Evolutionary conservation across 2,329 filamentous ascomycete species (phyloP).

Genomic region (Escovopsis sp.): DNA sequence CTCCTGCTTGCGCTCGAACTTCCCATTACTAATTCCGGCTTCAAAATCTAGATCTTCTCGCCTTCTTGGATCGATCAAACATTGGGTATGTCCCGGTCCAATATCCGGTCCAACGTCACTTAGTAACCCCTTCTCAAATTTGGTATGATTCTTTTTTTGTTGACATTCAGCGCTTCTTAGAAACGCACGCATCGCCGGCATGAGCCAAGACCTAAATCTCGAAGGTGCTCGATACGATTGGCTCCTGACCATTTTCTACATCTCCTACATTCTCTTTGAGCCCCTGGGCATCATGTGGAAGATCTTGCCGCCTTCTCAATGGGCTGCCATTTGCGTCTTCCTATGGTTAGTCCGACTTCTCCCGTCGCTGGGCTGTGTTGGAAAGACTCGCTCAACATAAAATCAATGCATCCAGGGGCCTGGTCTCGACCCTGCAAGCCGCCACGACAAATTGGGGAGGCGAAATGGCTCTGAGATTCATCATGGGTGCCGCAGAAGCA

Average conservation of each 20-base stretch:
- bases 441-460: conserved; percentile 9
- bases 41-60: conserved; percentile 5
- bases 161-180: not conserved
- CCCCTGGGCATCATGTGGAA: conserved; percentile 12
- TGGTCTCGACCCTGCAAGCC: conserved; percentile 10
- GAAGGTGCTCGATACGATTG: conserved; percentile 11
- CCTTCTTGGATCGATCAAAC: conserved; percentile 10
- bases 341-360: conserved; percentile 7
- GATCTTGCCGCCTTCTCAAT: conserved; percentile 10
- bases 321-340: conserved; percentile 10
- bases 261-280: conserved; percentile 12
- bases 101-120: not conserved
- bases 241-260: conserved; percentile 14
- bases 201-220: conserved; percentile 8
- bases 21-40: not conserved
- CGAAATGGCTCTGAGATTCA: conserved; percentile 10
- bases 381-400: no score
- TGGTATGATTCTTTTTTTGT: not conserved
- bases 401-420: conserved; percentile 5
- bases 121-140: not conserved
- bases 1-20: not conserved
- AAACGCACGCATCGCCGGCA: conserved; percentile 13
- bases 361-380: conserved; percentile 13
- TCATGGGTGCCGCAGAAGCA: conserved; percentile 17
- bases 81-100: conserved; percentile 6